phyloP scores from a whole-genome alignment of 2,329 filamentous ascomycete species.

The Aplosporella prunicola region DNA sequence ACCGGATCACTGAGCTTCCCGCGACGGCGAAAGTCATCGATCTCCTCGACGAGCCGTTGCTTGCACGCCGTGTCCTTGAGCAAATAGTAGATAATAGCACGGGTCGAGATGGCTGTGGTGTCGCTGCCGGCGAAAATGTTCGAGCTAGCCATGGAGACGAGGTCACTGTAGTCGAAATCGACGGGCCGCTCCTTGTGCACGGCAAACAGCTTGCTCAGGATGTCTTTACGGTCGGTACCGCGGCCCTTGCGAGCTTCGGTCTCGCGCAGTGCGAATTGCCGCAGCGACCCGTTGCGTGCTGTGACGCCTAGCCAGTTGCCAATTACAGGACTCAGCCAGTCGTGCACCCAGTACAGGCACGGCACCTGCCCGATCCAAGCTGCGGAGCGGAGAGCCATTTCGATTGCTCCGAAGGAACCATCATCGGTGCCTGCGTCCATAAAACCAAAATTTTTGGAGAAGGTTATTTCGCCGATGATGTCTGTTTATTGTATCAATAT shows the following conservation, averaged over 20 bases:
- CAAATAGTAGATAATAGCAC: conserved; percentile 18
- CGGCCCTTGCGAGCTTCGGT: conserved; percentile 22
- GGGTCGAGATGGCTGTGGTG: conserved; percentile 33
- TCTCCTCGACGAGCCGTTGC: conserved; percentile 17
- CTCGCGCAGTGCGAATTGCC: conserved; percentile 23
- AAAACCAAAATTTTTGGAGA: conserved; percentile 29
- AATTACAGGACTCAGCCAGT: conserved; percentile 26
- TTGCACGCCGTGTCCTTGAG: conserved; percentile 15
- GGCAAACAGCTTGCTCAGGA: conserved; percentile 28
- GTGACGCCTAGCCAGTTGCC: conserved; percentile 28
- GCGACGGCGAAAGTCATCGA: conserved; percentile 13
- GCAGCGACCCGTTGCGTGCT: conserved; percentile 24
- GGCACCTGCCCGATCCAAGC: conserved; percentile 32
- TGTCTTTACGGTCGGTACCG: conserved; percentile 26
- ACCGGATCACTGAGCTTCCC: conserved; percentile 14
- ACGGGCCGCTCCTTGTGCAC: conserved; percentile 27
- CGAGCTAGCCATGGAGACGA: conserved; percentile 29
- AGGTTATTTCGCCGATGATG: conserved; percentile 34
- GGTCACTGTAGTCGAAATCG: conserved; percentile 26
- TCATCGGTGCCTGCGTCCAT: conserved; percentile 26
- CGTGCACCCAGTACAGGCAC: conserved; percentile 25
- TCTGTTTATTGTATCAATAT: conserved; percentile 16
- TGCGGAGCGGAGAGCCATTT: conserved; percentile 23
- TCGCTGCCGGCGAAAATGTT: conserved; percentile 36
- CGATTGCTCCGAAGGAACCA: conserved; percentile 26